Percentiles rank a stretch among this genome's conserved stretches.
Conservation (phyloP, 2,329 filamentous ascomycete genomes). For the Alternaria alternata region DNA sequence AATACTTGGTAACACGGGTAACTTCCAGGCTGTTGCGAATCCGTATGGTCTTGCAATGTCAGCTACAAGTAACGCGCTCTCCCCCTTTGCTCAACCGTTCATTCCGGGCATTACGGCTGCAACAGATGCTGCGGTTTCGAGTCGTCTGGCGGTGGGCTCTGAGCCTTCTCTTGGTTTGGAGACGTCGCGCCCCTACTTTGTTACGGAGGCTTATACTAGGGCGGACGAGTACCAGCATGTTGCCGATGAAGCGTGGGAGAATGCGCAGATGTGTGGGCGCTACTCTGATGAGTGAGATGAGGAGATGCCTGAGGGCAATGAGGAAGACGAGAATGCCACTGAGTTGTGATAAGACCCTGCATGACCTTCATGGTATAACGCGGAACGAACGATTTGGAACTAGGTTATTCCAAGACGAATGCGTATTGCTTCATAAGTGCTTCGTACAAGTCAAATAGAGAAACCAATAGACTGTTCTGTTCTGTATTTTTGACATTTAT, state of each 20-base stretch:
- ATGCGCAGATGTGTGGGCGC: neutral
- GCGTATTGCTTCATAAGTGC: neutral
- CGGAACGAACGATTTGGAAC: neutral
- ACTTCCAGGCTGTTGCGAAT: neutral
- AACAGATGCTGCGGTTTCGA: neutral
- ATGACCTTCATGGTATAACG: neutral
- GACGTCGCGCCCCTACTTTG: neutral
- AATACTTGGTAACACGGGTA: neutral
- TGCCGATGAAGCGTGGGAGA: neutral
- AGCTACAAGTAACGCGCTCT: neutral
- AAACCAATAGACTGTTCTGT: neutral
- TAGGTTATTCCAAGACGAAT: neutral
- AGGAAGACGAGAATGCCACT: neutral
- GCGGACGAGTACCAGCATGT: neutral
- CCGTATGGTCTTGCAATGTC: slow-evolving; percentile 19
- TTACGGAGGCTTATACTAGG: slow-evolving; percentile 6
- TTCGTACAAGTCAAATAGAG: neutral
- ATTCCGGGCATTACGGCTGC: neutral
- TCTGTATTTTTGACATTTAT: neutral
- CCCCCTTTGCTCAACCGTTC: neutral
- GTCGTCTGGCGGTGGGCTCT: slow-evolving; percentile 2
- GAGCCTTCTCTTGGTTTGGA: neutral
- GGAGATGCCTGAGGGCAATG: neutral
- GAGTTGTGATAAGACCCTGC: neutral
- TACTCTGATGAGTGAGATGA: neutral